A percentile compares a stretch with the other conserved stretches of the same genome.
These are phyloP conservation scores for Pleodorina starrii DNA, from an alignment of 139 green algal species.

Conservation along the genomic window DNA sequence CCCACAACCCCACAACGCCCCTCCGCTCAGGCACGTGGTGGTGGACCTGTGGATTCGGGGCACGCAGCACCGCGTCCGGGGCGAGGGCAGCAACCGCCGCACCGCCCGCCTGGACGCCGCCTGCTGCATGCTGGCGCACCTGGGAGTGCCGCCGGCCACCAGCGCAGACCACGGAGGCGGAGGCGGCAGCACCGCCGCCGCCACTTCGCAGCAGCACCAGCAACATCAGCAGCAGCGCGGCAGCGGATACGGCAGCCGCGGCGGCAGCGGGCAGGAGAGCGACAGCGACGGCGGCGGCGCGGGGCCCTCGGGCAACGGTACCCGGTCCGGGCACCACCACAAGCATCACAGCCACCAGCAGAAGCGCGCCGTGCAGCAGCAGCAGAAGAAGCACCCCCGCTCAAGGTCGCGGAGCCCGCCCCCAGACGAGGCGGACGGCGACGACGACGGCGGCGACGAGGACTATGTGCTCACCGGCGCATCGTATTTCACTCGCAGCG, in stretches of 20 bases:
- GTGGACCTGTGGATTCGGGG: conserved; percentile 2
- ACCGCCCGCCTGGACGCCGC: neutral
- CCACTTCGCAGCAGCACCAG: neutral
- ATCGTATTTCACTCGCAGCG: neutral
- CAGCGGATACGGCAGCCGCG: too few relatives aligned
- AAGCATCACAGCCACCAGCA: neutral
- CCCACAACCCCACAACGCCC: too few relatives aligned
- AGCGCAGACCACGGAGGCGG: too few relatives aligned
- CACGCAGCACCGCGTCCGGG: neutral
- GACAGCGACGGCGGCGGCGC: conserved; percentile 7
- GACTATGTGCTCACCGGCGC: conserved; percentile 31
- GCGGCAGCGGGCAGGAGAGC: neutral
- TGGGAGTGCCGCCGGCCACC: conserved; percentile 2
- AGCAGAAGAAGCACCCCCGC: neutral
- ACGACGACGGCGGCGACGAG: conserved; percentile 14
- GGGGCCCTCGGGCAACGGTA: neutral
- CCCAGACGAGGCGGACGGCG: neutral
- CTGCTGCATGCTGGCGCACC: neutral
- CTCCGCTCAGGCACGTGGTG: neutral
- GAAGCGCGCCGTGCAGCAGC: neutral
- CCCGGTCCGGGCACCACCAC: neutral
- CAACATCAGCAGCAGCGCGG: neutral
- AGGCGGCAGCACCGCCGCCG: too few relatives aligned
- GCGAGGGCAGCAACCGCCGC: neutral
- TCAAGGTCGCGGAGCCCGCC: conserved; percentile 1